Evolutionary conservation across 2,329 filamentous ascomycete species (phyloP).

Genomic region (Alternaria panax): DNA sequence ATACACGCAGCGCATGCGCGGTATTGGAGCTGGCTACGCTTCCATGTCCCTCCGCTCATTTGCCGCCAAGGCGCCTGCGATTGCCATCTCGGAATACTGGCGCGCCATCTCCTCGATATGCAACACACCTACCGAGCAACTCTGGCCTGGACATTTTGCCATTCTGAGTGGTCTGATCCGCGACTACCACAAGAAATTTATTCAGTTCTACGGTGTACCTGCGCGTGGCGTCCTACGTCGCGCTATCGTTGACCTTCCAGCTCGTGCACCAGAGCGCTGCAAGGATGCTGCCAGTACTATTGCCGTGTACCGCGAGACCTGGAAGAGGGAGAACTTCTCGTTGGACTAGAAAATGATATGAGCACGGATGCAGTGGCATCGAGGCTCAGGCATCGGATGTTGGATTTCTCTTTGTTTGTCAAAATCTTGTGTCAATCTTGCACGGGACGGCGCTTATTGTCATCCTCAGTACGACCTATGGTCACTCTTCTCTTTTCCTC

Average conservation of each 20-base stretch:
- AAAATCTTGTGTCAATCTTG: slow-evolving; percentile 3
- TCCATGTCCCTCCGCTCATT: slow-evolving; percentile 78
- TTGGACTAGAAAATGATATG: slow-evolving; percentile 16
- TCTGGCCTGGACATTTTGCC: slow-evolving; percentile 57
- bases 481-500: neutral
- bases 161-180: slow-evolving; percentile 62
- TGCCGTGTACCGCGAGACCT: slow-evolving; percentile 40
- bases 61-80: slow-evolving; percentile 68
- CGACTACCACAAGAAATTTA: slow-evolving; percentile 75
- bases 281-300: slow-evolving; percentile 40
- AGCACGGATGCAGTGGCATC: neutral
- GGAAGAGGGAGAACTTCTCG: slow-evolving; percentile 38
- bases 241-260: slow-evolving; percentile 77
- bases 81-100: slow-evolving; percentile 87
- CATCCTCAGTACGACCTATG: slow-evolving; percentile 14
- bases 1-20: slow-evolving; percentile 85
- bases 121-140: slow-evolving; percentile 69
- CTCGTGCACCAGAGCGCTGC: slow-evolving; percentile 35
- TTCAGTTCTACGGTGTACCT: slow-evolving; percentile 80
- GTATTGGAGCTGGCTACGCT: slow-evolving; percentile 83
- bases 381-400: neutral
- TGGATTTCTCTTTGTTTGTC: neutral
- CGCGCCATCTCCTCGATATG: slow-evolving; percentile 75
- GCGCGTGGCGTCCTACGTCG: slow-evolving; percentile 74
- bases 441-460: slow-evolving; percentile 4